phyloP scores from a whole-genome alignment of 1,284 basidiomycete species.

The Sporisorium iseilematis-ciliati region DNA sequence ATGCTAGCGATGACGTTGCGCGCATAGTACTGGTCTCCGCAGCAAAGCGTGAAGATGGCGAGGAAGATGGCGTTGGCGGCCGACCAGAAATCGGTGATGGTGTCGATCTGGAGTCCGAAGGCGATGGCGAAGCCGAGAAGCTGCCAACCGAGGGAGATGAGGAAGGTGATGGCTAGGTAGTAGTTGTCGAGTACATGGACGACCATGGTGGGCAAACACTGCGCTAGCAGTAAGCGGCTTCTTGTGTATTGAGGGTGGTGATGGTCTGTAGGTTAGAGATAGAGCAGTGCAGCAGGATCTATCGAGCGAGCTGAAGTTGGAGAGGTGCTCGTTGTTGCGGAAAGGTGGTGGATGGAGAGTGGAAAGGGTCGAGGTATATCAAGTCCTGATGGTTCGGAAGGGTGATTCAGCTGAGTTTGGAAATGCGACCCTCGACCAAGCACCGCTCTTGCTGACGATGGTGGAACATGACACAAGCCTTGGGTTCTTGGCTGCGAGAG shows the following conservation, averaged over 20 bases:
- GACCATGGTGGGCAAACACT: constrained; percentile 21
- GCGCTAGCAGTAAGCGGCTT: no score
- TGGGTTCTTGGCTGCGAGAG: neutral
- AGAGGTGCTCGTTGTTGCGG: neutral
- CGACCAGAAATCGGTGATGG: constrained; percentile 65
- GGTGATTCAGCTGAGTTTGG: constrained; percentile 11
- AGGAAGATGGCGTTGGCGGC: constrained; percentile 62
- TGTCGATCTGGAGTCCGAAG: constrained; percentile 65
- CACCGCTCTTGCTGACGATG: neutral
- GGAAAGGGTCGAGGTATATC: constrained; percentile 2
- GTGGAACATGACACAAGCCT: neutral
- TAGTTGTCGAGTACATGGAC: constrained; percentile 74
- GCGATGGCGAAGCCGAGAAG: constrained; percentile 76
- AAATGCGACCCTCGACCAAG: neutral
- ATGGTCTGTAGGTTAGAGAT: neutral
- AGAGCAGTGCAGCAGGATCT: neutral
- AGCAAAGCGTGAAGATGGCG: constrained; percentile 69
- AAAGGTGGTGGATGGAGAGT: neutral
- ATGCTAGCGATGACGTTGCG: constrained; percentile 74
- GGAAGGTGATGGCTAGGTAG: constrained; percentile 77
- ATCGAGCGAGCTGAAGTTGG: neutral
- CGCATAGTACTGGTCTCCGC: constrained; percentile 73
- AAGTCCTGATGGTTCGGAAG: neutral
- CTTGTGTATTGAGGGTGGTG: no score
- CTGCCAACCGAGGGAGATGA: constrained; percentile 79